Evolutionary conservation across 495 filamentous ascomycete genomes (phyloP), one percentile per base, ranked within the genome.

Genomic region (Jackrogersella minutella): DNA sequence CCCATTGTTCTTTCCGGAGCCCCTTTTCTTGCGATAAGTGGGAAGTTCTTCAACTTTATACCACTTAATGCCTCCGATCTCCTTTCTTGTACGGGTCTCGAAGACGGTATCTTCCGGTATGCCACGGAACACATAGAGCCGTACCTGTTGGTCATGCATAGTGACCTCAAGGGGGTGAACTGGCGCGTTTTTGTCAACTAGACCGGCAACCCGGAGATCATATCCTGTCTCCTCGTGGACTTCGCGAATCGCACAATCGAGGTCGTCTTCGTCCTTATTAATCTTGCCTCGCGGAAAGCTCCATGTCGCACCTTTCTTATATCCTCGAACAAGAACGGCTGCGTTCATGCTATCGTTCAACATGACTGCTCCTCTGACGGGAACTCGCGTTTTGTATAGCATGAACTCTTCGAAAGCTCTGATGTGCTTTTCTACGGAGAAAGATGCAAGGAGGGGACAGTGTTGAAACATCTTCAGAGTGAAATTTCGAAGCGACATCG

Each of bases 221-320:
- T 88, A 96, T 10, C 95, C 95, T 0, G 95, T 99, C 77, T 99
- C 95, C 71, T 99, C 95, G 60, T 93, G 93, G 0, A 97, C 93
- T 69, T 99, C 95, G 50, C 95, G 86, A 19, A 97, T 85, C 7
- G 95, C 95, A 74, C 95, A 99, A 62, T 91, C 91, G 34, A 97
- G 77, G 64, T 98, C 94, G 41, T 88, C 88, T 78, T 99, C 95
- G 71, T 94, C 90, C 78, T 94, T 94, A 77, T 97, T 97, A 76
- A 99, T 97, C 76, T 99, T 99, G 5, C 95, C 95, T 34, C 95
- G 77, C 0, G 95, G 95, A 58, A 98, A 99, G 71, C 93, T 97
- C 96, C 96, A 98, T 69, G 88, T 93, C 4, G 94, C 89, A 11
- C 90, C 89, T 73, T 97, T 97, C 82, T 97, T 98, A 91, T 93